Conservation (phyloP, 2,329 filamentous ascomycete species). For the Geoglossum cookeanum region DNA sequence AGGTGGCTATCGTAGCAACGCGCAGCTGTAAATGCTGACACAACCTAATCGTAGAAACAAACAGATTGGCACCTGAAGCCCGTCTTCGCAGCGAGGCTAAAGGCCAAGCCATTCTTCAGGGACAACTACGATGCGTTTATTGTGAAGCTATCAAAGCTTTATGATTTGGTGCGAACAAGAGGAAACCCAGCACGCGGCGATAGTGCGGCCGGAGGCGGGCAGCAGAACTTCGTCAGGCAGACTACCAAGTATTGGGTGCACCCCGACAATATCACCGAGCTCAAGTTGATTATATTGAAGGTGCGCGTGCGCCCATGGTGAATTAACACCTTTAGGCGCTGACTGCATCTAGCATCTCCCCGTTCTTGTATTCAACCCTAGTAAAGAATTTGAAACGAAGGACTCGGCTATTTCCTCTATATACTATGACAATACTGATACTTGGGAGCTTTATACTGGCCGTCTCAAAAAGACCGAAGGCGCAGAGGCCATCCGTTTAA, state of each 20-base stretch:
- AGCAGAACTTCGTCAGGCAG: conserved; percentile 90
- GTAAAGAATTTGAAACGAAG: conserved; percentile 81
- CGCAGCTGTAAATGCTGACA: conserved; percentile 5
- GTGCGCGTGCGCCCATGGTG: conserved; percentile 16
- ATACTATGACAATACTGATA: conserved; percentile 91
- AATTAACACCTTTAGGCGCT: conserved; percentile 4
- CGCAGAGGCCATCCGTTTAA: conserved; percentile 83
- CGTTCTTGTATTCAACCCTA: conserved; percentile 90
- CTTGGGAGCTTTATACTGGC: conserved; percentile 84
- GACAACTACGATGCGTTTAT: conserved; percentile 97
- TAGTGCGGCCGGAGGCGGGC: conserved; percentile 70
- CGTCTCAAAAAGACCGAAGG: conserved; percentile 95
- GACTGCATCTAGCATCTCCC: conserved; percentile 48
- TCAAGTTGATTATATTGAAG: conserved; percentile 95
- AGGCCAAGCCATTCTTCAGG: conserved; percentile 95
- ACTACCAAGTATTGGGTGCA: conserved; percentile 99
- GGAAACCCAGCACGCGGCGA: conserved; percentile 88
- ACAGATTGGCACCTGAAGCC: conserved; percentile 86
- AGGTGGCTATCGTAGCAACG: conserved; percentile 19
- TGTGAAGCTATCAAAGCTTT: conserved; percentile 83
- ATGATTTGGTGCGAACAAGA: conserved; percentile 82
- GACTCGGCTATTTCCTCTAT: conserved; percentile 96
- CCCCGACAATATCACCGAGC: conserved; percentile 90
- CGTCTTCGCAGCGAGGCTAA: conserved; percentile 86
- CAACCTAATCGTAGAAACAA: conserved; percentile 48